A percentile compares a stretch with the other conserved stretches of the same genome.
Conservation (phyloP, 2,329 filamentous ascomycete species). For the Magnaporthiopsis rhizophila region DNA sequence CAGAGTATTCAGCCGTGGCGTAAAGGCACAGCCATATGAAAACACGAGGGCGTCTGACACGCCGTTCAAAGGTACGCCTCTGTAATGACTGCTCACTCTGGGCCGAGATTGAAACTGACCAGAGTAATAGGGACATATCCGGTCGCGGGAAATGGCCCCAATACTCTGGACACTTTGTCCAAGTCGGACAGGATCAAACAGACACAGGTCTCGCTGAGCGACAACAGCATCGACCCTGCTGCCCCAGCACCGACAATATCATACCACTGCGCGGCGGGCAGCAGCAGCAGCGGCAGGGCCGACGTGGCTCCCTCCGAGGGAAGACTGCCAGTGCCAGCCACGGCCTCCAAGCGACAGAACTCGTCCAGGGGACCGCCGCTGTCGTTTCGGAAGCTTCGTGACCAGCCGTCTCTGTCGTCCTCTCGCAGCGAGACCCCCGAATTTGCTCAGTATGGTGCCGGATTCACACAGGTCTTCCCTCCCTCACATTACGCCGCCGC, state of each 20-base stretch:
- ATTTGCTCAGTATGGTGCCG: conserved; percentile 6
- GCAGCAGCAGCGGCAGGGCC: not conserved
- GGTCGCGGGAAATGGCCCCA: conserved; percentile 32
- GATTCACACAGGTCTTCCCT: conserved; percentile 7
- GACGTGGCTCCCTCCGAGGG: not conserved
- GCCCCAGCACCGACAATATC: conserved; percentile 23
- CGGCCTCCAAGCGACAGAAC: not conserved
- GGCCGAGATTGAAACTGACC: conserved; percentile 6
- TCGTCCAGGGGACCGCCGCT: conserved; percentile 2
- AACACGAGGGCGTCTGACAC: conserved; percentile 12
- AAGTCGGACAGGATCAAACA: conserved; percentile 22
- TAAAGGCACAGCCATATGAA: conserved; percentile 17
- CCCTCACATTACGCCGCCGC: not conserved
- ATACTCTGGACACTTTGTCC: conserved; percentile 27
- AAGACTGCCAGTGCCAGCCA: not conserved
- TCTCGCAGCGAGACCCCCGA: conserved; percentile 1
- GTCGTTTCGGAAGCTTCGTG: not conserved
- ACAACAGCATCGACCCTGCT: conserved; percentile 15
- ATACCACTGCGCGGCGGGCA: conserved; percentile 12
- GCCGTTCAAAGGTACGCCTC: conserved; percentile 17
- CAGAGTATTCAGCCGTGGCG: conserved; percentile 10
- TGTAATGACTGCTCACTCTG: not conserved
- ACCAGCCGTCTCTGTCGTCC: not conserved
- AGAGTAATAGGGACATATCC: conserved; percentile 27
- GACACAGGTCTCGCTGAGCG: conserved; percentile 15